These are phyloP conservation scores for Colletotrichum sp. DNA, from an alignment of 2,329 filamentous ascomycete genomes.

Conservation along the genomic window DNA sequence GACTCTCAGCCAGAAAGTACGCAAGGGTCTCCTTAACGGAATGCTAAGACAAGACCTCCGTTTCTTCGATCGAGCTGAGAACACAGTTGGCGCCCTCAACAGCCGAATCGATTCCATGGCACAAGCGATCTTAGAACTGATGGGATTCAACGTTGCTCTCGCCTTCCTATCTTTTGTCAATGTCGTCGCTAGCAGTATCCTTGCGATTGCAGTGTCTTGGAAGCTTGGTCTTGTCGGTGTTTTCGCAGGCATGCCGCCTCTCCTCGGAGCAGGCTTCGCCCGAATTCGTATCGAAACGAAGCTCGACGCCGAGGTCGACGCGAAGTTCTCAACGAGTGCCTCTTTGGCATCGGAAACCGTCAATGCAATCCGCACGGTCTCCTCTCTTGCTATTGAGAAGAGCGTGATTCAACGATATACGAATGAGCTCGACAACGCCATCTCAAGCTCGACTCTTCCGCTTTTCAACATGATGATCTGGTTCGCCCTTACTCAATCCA, in stretches of 20 bases:
- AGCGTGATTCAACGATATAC: conserved; percentile 29
- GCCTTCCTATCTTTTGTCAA: conserved; percentile 46
- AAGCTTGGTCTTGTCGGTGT: conserved; percentile 49
- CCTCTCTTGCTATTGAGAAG: conserved; percentile 42
- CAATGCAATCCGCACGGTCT: conserved; percentile 48
- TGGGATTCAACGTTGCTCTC: conserved; percentile 47
- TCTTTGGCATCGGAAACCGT: conserved; percentile 51
- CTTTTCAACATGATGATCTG: conserved; percentile 4
- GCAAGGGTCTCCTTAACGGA: conserved; percentile 29
- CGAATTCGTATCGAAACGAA: conserved; percentile 47
- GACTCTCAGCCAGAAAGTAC: conserved; percentile 25
- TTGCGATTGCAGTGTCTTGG: conserved; percentile 48
- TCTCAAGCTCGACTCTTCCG: neutral
- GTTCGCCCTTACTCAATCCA: conserved; percentile 31
- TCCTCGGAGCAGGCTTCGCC: conserved; percentile 44
- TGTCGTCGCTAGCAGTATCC: conserved; percentile 40
- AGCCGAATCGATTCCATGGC: conserved; percentile 35
- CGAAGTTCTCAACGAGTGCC: conserved; percentile 43
- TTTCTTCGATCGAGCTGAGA: conserved; percentile 38
- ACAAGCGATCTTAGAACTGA: conserved; percentile 49
- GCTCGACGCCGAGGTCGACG: conserved; percentile 40
- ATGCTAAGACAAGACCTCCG: conserved; percentile 45
- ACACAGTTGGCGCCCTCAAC: conserved; percentile 37
- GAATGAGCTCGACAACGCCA: conserved; percentile 30
- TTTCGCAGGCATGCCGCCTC: conserved; percentile 44